phyloP scores from a whole-genome alignment of 805 yeast genomes.

The Ogataea chonburiensis region DNA sequence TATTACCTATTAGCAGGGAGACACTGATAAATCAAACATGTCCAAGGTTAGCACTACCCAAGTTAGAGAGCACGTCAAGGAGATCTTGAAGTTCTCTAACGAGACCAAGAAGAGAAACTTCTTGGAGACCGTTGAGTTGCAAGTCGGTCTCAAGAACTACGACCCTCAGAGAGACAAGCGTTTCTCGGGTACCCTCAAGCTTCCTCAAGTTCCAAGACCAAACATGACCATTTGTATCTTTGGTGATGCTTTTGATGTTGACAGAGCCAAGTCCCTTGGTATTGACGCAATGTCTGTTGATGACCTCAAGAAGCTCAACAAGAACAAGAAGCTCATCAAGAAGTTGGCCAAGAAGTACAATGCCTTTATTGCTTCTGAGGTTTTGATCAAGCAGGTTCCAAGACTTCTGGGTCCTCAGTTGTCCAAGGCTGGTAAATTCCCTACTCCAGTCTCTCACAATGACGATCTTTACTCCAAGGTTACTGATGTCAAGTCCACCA shows the following conservation, averaged over 20 bases:
- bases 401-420: slow-evolving; percentile 99
- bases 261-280: slow-evolving; percentile 99
- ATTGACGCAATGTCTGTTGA: slow-evolving; percentile 99
- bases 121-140: slow-evolving; percentile 99
- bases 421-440: slow-evolving; percentile 99
- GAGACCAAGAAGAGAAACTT: slow-evolving; percentile 99
- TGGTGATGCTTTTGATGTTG: slow-evolving; percentile 99
- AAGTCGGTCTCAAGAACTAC: slow-evolving; percentile 99
- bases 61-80: slow-evolving; percentile 95
- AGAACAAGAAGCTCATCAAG: slow-evolving; percentile 99
- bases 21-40: slow-evolving; percentile 46
- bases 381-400: slow-evolving; percentile 99
- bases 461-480: slow-evolving; percentile 97
- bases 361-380: slow-evolving; percentile 99
- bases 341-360: slow-evolving; percentile 99
- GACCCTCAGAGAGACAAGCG: slow-evolving; percentile 99
- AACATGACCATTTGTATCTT: slow-evolving; percentile 99
- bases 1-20: slow-evolving; percentile 66
- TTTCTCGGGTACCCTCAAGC: slow-evolving; percentile 99
- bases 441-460: slow-evolving; percentile 99
- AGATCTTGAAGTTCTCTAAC: slow-evolving; percentile 83
- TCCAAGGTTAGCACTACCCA: slow-evolving; percentile 88
- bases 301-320: slow-evolving; percentile 99
- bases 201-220: slow-evolving; percentile 99
- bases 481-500: slow-evolving; percentile 97